Evolutionary conservation across 306 rosid genomes (phyloP).

Genomic region (Datisca glomerata): DNA sequence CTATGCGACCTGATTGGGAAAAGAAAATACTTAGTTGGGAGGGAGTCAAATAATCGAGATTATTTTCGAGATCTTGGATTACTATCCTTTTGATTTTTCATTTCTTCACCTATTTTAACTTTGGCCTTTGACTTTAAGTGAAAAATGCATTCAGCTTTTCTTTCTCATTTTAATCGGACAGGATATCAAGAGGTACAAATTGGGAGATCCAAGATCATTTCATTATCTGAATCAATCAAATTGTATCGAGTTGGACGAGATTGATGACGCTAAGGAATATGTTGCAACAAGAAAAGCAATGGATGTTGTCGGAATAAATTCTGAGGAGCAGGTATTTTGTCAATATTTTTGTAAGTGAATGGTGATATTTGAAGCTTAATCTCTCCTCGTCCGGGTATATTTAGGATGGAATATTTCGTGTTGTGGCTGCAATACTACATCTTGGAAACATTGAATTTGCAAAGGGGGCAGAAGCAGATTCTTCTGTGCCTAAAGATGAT

Average conservation of each 20-base stretch:
- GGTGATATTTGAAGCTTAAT: too few relatives aligned
- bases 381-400: too few relatives aligned
- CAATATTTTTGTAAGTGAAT: conserved; percentile 16
- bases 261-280: conserved; percentile 80
- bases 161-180: conserved; percentile 19
- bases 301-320: conserved; percentile 90
- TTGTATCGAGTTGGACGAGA: conserved; percentile 72
- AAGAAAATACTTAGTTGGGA: conserved; percentile 12
- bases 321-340: conserved; percentile 70
- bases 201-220: conserved; percentile 74
- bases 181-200: conserved; percentile 71
- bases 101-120: too few relatives aligned
- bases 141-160: too few relatives aligned
- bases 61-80: too few relatives aligned
- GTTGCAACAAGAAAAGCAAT: conserved; percentile 75
- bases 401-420: conserved; percentile 96
- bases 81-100: too few relatives aligned
- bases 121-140: too few relatives aligned
- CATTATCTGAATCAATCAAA: conserved; percentile 92
- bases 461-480: conserved; percentile 85
- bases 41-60: background rate
- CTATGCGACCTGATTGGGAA: conserved; percentile 3
- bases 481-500: conserved; percentile 82
- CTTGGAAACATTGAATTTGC: conserved; percentile 93
- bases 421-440: conserved; percentile 95